A percentile compares a stretch with the other conserved stretches of the same genome.
These are phyloP conservation scores for Penicillium sp. DNA, from an alignment of 2,329 filamentous ascomycete species.

Conservation along the genomic window DNA sequence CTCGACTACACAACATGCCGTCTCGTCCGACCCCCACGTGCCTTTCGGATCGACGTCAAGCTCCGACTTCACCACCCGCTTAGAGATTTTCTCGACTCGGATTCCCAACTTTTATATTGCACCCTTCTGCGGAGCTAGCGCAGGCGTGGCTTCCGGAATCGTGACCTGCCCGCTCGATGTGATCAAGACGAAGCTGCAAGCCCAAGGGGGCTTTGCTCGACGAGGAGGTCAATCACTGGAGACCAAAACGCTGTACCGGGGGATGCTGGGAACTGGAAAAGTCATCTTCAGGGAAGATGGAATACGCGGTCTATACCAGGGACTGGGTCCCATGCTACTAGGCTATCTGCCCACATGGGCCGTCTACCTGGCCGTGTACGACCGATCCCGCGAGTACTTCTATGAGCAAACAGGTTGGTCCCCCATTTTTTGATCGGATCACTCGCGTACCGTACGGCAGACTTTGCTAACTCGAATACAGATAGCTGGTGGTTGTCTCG, in stretches of 20 bases:
- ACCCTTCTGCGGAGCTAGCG: constrained; percentile 82
- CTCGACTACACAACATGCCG: constrained; percentile 27
- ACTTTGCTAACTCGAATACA: constrained; percentile 44
- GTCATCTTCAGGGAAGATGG: constrained; percentile 90
- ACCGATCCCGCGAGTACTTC: constrained; percentile 78
- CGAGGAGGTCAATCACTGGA: constrained; percentile 44
- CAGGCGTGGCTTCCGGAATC: constrained; percentile 89
- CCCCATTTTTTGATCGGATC: too few relatives aligned
- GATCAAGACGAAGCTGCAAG: constrained; percentile 97
- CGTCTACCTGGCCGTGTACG: constrained; percentile 96
- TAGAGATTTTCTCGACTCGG: constrained; percentile 49
- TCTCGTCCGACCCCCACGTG: constrained; percentile 29
- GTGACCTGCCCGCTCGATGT: constrained; percentile 97
- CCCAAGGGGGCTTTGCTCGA: constrained; percentile 79
- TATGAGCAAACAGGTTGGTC: constrained; percentile 66
- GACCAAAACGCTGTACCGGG: constrained; percentile 72
- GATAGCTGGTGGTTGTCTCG: constrained; percentile 78
- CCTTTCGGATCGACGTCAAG: constrained; percentile 31
- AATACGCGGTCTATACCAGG: constrained; percentile 86
- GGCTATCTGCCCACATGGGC: constrained; percentile 98
- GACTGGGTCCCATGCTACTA: constrained; percentile 89
- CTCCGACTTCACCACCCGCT: constrained; percentile 38
- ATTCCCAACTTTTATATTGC: constrained; percentile 68
- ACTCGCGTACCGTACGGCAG: too few relatives aligned
- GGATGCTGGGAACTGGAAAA: constrained; percentile 81